These are phyloP conservation scores for Mycena citricolor DNA, from an alignment of 1,284 basidiomycete genomes.

Conservation along the genomic window DNA sequence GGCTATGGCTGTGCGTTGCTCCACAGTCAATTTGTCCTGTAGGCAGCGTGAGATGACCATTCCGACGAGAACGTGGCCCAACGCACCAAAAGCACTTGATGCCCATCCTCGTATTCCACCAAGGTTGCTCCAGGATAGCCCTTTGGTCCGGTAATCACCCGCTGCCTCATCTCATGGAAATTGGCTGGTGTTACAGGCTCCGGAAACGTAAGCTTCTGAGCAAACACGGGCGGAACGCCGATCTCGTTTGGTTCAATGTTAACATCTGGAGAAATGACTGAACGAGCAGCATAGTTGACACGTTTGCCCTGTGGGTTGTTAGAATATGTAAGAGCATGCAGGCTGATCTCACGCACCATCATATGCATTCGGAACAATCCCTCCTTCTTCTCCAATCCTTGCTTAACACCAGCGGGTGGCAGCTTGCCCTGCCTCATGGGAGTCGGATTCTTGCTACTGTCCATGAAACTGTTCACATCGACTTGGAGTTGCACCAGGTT, in stretches of 20 bases:
- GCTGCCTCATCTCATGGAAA: constrained; percentile 84
- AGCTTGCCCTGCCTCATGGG: constrained; percentile 84
- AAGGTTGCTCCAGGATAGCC: constrained; percentile 92
- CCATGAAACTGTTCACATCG: constrained; percentile 97
- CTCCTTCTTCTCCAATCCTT: constrained; percentile 98
- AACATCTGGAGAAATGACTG: constrained; percentile 98
- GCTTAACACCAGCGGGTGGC: constrained; percentile 96
- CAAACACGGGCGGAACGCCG: constrained; percentile 97
- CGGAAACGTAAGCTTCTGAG: constrained; percentile 94
- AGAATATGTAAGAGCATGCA: constrained; percentile 6
- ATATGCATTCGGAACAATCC: constrained; percentile 98
- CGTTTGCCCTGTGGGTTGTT: constrained; percentile 84
- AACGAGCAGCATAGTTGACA: constrained; percentile 98
- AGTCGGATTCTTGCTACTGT: constrained; percentile 94
- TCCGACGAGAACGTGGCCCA: neutral
- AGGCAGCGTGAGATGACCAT: constrained; percentile 2
- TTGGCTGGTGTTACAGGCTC: constrained; percentile 96
- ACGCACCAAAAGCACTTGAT: constrained; percentile 75
- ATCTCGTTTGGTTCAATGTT: constrained; percentile 99
- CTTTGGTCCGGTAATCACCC: constrained; percentile 91
- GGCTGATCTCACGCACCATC: constrained; percentile 72
- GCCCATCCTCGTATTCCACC: constrained; percentile 95
- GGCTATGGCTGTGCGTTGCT: constrained; percentile 94
- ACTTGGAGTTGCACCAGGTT: constrained; percentile 88
- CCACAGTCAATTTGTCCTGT: constrained; percentile 74